Base-by-base conservation (phyloP, 2,329 filamentous ascomycete species). In the Graphium sp. region DNA sequence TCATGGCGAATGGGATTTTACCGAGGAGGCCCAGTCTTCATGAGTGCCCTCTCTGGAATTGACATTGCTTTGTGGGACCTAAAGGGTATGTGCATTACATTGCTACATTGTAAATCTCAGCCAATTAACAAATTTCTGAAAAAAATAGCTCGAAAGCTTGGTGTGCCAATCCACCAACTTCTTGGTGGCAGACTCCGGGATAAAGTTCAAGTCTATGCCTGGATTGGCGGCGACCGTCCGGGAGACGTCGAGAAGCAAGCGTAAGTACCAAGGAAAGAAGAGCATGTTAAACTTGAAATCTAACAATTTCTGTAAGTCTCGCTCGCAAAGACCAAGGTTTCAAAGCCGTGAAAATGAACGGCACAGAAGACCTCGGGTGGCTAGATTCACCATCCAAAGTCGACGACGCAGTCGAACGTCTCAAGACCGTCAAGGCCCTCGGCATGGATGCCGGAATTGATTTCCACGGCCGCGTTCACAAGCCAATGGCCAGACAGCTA, bases 51-150 rank as follows among this genome's bases (percentile, higher is more conserved):
- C 11, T 68, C 76, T 1, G 80, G 80, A 3, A 69, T 85, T 29
- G 79, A 85, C 42, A 85, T 85, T 45, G 78, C 78, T 0, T 53
- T 84, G 1, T 85, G 78, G 78, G 78, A 84, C 49, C 54, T 84
- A 13, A 83, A 84, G 55, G 57, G 57, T 53, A 32, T 18, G 20
- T n/a, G 3, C 1, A 1, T 14, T 7, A 5, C 4, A n/a, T 7
- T 12, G 5, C 1, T 4, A 2, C 11, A 5, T n/a, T 8, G 19
- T 34, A 15, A 34, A 28, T 3, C 1, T 16, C 13, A 2, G 14
- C 21, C 10, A 21, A 6, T 13, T 18, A 22, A 22, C 10, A 5
- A 17, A 6, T 8, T 6, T 1, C 5, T n/a, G n/a, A n/a, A n/a
- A n/a, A n/a, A n/a, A n/a, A 3, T 6, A 52, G 65, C 60, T 32